phyloP scores from a whole-genome alignment of 2,329 filamentous ascomycete species.

The Penicillium sp. region DNA sequence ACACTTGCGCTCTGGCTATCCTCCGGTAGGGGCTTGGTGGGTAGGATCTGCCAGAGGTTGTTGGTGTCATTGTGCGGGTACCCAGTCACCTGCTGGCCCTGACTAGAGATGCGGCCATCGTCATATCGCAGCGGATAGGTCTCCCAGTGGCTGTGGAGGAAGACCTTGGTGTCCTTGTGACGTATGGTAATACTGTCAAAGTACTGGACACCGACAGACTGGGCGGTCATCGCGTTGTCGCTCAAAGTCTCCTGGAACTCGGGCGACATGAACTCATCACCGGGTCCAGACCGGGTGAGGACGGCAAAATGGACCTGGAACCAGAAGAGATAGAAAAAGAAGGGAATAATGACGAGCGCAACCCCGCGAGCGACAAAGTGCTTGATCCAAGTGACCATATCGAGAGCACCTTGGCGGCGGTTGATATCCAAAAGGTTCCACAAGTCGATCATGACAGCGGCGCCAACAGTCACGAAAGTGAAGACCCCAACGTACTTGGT shows the following conservation, averaged over 20 bases:
- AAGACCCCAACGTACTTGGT: slow-evolving; percentile 97
- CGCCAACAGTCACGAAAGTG: slow-evolving; percentile 94
- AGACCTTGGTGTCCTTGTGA: slow-evolving; percentile 97
- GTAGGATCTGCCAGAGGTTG: slow-evolving; percentile 95
- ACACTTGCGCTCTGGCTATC: slow-evolving; percentile 61
- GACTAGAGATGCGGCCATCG: slow-evolving; percentile 92
- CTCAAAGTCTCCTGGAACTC: slow-evolving; percentile 96
- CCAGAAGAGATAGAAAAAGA: slow-evolving; percentile 99
- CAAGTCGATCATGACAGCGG: slow-evolving; percentile 86
- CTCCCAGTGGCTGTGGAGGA: slow-evolving; percentile 88
- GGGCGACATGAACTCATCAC: slow-evolving; percentile 97
- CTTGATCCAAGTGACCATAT: slow-evolving; percentile 72
- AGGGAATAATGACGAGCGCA: slow-evolving; percentile 82
- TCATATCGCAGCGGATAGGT: slow-evolving; percentile 92
- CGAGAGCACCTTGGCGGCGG: slow-evolving; percentile 74
- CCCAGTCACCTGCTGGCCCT: slow-evolving; percentile 95
- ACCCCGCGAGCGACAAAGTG: slow-evolving; percentile 86
- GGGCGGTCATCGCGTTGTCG: slow-evolving; percentile 88
- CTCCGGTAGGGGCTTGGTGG: slow-evolving; percentile 52
- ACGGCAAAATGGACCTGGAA: slow-evolving; percentile 99
- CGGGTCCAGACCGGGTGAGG: slow-evolving; percentile 79
- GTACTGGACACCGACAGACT: slow-evolving; percentile 81
- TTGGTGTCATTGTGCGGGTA: slow-evolving; percentile 99
- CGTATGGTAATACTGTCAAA: slow-evolving; percentile 80
- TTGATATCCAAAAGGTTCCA: slow-evolving; percentile 93